phyloP scores from a whole-genome alignment of 2,329 filamentous ascomycete species.

The Podosphaera xanthii region DNA sequence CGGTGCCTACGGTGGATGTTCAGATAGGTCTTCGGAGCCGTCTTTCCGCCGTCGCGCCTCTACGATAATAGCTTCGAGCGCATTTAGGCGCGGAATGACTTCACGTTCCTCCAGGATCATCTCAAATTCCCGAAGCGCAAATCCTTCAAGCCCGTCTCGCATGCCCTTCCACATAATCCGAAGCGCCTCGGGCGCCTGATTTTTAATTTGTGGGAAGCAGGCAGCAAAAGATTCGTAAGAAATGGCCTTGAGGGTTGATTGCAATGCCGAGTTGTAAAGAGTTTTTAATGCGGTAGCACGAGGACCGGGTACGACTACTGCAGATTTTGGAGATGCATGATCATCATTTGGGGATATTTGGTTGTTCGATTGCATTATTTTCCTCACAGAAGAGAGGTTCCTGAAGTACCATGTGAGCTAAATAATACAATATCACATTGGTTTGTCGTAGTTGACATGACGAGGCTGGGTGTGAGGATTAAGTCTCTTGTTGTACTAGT shows the following conservation, averaged over 20 bases:
- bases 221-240: slow-evolving; percentile 32
- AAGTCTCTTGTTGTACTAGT: too few species aligned
- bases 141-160: slow-evolving; percentile 28
- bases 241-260: slow-evolving; percentile 30
- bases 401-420: too few species aligned
- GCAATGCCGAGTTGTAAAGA: slow-evolving; percentile 28
- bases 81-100: slow-evolving; percentile 34
- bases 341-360: too few species aligned
- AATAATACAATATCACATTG: too few species aligned
- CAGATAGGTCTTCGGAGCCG: background rate
- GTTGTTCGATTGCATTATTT: too few species aligned
- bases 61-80: slow-evolving; percentile 30
- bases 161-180: slow-evolving; percentile 33
- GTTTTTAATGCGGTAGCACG: slow-evolving; percentile 31
- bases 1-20: too few species aligned
- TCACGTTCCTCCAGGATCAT: slow-evolving; percentile 26
- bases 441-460: too few species aligned
- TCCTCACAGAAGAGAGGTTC: too few species aligned
- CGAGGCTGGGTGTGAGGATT: too few species aligned
- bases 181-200: slow-evolving; percentile 26
- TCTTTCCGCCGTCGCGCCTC: slow-evolving; percentile 21
- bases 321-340: slow-evolving; percentile 3
- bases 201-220: slow-evolving; percentile 38
- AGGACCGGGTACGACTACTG: slow-evolving; percentile 23
- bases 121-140: slow-evolving; percentile 33